A percentile compares a stretch with the other conserved stretches of the same genome.
Evolutionary conservation across 495 filamentous ascomycete genomes (phyloP).

Genomic region (Cercophora sp.): DNA sequence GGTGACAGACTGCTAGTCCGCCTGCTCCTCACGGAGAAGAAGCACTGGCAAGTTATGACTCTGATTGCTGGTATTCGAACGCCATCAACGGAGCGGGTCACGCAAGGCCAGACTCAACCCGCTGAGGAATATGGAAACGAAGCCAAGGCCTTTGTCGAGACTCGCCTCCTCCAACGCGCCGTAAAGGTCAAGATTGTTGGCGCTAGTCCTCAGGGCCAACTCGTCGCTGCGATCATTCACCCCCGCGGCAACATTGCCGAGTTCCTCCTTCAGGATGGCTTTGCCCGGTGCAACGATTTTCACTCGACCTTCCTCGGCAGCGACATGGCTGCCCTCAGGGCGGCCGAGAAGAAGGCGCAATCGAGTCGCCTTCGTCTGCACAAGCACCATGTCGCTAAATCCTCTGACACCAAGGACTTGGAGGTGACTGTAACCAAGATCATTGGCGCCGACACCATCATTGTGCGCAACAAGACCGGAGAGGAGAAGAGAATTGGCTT

Average conservation of each 20-base stretch:
- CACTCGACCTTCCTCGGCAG: constrained; percentile 84
- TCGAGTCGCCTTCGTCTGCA: constrained; percentile 68
- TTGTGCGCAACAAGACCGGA: constrained; percentile 76
- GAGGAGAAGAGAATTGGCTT: constrained; percentile 85
- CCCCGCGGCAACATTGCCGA: constrained; percentile 88
- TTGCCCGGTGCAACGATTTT: constrained; percentile 89
- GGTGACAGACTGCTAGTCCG: constrained; percentile 88
- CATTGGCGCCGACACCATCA: constrained; percentile 83
- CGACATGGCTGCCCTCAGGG: constrained; percentile 79
- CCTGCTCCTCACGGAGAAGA: constrained; percentile 66
- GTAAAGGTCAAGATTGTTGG: constrained; percentile 79
- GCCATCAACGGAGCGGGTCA: constrained; percentile 77
- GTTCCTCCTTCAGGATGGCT: constrained; percentile 78
- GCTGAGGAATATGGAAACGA: constrained; percentile 86
- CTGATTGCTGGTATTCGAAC: constrained; percentile 87
- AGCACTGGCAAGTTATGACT: constrained; percentile 77
- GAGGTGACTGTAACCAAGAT: constrained; percentile 84
- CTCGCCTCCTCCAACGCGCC: constrained; percentile 76
- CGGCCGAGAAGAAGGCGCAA: constrained; percentile 84
- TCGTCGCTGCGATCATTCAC: constrained; percentile 77
- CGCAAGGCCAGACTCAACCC: constrained; percentile 69
- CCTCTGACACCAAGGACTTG: constrained; percentile 50
- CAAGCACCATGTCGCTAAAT: constrained; percentile 67
- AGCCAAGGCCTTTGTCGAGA: constrained; percentile 80
- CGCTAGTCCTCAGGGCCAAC: constrained; percentile 77